A percentile compares a stretch with the other conserved stretches of the same genome.
These are phyloP conservation scores for Colletotrichum chrysophilum DNA, from an alignment of 2,329 filamentous ascomycete species.

Conservation along the genomic window DNA sequence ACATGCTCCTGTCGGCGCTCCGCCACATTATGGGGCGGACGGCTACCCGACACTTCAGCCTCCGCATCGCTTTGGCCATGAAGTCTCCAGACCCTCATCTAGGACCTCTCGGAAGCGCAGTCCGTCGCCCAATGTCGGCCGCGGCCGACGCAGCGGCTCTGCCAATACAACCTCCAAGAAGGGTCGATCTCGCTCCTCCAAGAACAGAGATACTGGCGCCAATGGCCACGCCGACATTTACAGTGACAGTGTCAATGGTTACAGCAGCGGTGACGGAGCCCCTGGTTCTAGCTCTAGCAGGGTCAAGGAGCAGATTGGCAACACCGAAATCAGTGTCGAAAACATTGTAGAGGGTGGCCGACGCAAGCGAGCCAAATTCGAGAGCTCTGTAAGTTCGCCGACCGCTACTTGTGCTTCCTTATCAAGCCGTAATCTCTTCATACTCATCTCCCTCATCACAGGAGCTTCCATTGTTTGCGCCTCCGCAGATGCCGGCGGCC, in stretches of 20 bases:
- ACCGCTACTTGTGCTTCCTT: neutral
- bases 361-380: constrained; percentile 91
- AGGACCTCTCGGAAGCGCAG: constrained; percentile 78
- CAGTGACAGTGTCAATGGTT: constrained; percentile 72
- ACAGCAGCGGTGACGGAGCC: constrained; percentile 87
- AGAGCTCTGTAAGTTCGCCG: constrained; percentile 84
- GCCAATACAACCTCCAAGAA: constrained; percentile 69
- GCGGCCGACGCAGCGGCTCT: constrained; percentile 80
- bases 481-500: constrained; percentile 89
- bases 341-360: constrained; percentile 98
- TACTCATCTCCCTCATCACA: constrained; percentile 48
- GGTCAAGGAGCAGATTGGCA: constrained; percentile 85
- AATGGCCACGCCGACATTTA: constrained; percentile 62
- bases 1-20: constrained; percentile 53
- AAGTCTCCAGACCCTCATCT: constrained; percentile 71
- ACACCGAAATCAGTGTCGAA: constrained; percentile 95
- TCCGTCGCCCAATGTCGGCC: constrained; percentile 71
- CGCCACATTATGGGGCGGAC: constrained; percentile 63
- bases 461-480: constrained; percentile 95
- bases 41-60: constrained; percentile 49
- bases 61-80: constrained; percentile 59
- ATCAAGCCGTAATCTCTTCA: constrained; percentile 1
- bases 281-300: constrained; percentile 79
- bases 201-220: constrained; percentile 61
- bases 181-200: constrained; percentile 70